Percentiles rank a stretch among this genome's conserved stretches.
Evolutionary conservation across 768 basidiomycete genomes (phyloP).

Genomic region (Vishniacozyma victoriae): DNA sequence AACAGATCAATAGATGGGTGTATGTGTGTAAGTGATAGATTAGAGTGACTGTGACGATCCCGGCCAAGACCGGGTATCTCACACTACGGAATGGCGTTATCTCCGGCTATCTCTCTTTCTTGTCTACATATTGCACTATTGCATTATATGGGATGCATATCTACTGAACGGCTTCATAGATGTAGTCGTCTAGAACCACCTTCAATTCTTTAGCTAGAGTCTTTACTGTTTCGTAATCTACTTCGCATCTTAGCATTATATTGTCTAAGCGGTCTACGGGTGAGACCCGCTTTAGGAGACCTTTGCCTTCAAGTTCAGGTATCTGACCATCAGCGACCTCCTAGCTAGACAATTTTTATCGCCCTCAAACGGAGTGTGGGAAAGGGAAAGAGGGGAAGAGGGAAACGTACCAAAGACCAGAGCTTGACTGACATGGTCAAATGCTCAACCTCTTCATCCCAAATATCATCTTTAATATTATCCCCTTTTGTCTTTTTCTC

Average conservation of each 20-base stretch:
- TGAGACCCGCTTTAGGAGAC: constrained; percentile 33
- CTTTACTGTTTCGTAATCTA: constrained; percentile 32
- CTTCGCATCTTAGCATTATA: constrained; percentile 41
- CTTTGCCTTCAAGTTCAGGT: constrained; percentile 44
- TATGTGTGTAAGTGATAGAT: too few species aligned
- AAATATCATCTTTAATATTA: constrained; percentile 70
- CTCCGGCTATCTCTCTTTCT: too few species aligned
- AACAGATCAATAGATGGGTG: too few species aligned
- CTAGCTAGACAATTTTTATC: not conserved
- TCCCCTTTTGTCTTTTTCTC: constrained; percentile 69
- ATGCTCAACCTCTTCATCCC: constrained; percentile 74
- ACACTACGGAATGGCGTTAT: too few species aligned
- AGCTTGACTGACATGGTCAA: constrained; percentile 57
- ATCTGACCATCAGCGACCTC: constrained; percentile 41
- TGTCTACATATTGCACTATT: too few species aligned
- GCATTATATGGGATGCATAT: too few species aligned
- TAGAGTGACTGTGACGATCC: too few species aligned
- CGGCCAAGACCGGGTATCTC: too few species aligned
- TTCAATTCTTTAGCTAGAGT: constrained; percentile 28
- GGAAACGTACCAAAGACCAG: constrained; percentile 71
- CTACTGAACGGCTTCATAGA: constrained; percentile 29
- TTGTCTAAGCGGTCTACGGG: constrained; percentile 42
- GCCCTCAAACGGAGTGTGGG: not conserved
- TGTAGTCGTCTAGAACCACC: constrained; percentile 36
- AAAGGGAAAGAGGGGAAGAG: not conserved